phyloP scores from a whole-genome alignment of 176 grass and related monocot genomes.

The Phragmites australis region DNA sequence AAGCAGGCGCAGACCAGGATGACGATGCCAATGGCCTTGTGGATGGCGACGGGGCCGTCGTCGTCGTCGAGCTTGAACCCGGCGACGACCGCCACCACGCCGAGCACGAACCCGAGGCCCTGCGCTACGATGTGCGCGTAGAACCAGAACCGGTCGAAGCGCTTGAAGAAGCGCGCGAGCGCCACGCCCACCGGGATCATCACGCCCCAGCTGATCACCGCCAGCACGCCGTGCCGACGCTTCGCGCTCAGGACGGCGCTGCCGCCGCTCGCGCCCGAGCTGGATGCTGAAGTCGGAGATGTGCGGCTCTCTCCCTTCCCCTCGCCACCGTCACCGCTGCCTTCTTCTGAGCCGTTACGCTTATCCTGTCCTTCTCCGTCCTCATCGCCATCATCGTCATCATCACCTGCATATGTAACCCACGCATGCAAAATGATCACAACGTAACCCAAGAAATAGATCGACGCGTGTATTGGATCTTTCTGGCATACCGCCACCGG shows the following conservation, averaged over 20 bases:
- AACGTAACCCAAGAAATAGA: not conserved
- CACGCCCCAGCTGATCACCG: constrained; percentile 28
- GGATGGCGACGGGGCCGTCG: not conserved
- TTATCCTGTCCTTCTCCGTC: constrained; percentile 2
- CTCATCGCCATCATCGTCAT: not conserved
- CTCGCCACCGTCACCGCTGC: not conserved
- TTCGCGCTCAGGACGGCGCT: not conserved
- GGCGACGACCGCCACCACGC: constrained; percentile 20
- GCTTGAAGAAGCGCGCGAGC: constrained; percentile 38
- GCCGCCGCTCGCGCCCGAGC: not conserved
- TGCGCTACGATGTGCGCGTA: constrained; percentile 36
- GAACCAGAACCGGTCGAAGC: constrained; percentile 42
- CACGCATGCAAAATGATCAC: not conserved
- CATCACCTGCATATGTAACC: not conserved
- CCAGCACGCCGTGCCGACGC: constrained; percentile 37
- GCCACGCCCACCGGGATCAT: constrained; percentile 25
- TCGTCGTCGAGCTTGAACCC: constrained; percentile 44
- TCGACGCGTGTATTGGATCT: not conserved
- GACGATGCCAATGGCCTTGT: constrained; percentile 35
- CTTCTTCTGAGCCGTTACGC: not conserved
- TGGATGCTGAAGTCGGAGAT: not conserved
- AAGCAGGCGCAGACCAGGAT: constrained; percentile 31
- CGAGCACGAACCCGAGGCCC: constrained; percentile 30
- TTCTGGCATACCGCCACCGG: constrained; percentile 10
- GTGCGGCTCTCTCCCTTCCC: not conserved